A percentile compares a stretch with the other conserved stretches of the same genome.
Evolutionary conservation across 208 protist genomes (phyloP).

Genomic region (Leishmania lainsoni): DNA sequence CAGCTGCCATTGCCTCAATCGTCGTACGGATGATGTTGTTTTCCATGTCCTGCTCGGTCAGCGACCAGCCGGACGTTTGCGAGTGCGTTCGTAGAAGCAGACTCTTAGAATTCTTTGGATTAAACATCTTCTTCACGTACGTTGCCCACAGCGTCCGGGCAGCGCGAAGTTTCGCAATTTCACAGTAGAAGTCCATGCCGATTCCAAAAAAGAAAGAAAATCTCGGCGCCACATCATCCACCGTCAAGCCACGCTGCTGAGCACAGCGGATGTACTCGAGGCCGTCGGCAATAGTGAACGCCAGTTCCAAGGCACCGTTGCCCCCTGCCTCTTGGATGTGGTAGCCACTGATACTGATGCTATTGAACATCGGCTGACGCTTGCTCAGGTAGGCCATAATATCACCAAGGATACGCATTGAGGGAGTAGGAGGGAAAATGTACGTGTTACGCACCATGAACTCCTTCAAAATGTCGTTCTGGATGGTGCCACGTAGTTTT

Average conservation of each 20-base stretch:
- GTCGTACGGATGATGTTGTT: slow-evolving; percentile 98
- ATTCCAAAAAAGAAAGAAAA: slow-evolving; percentile 97
- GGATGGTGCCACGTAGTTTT: slow-evolving; percentile 95
- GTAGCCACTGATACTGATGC: slow-evolving; percentile 95
- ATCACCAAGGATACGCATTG: slow-evolving; percentile 95
- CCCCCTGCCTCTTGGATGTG: slow-evolving; percentile 97
- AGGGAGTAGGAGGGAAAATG: slow-evolving; percentile 95
- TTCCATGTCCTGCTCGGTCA: slow-evolving; percentile 96
- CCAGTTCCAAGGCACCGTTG: slow-evolving; percentile 90
- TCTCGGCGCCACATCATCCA: slow-evolving; percentile 95
- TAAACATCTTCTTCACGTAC: slow-evolving; percentile 93
- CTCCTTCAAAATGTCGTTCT: slow-evolving; percentile 98
- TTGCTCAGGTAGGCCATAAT: slow-evolving; percentile 94
- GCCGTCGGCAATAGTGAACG: slow-evolving; percentile 96
- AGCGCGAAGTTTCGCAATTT: slow-evolving; percentile 96
- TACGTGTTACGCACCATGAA: slow-evolving; percentile 98
- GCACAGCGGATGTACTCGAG: slow-evolving; percentile 93
- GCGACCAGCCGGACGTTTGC: slow-evolving; percentile 96
- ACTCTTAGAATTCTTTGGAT: slow-evolving; percentile 89
- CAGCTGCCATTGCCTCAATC: slow-evolving; percentile 96
- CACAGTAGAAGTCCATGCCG: slow-evolving; percentile 98
- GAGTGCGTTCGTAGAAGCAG: slow-evolving; percentile 95
- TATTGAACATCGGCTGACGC: slow-evolving; percentile 97
- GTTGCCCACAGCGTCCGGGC: slow-evolving; percentile 94
- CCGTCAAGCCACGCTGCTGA: slow-evolving; percentile 62